Percentiles rank a stretch among this genome's conserved stretches.
These are phyloP conservation scores for Ogataea ganodermae DNA, from an alignment of 805 yeast species.

Conservation along the genomic window DNA sequence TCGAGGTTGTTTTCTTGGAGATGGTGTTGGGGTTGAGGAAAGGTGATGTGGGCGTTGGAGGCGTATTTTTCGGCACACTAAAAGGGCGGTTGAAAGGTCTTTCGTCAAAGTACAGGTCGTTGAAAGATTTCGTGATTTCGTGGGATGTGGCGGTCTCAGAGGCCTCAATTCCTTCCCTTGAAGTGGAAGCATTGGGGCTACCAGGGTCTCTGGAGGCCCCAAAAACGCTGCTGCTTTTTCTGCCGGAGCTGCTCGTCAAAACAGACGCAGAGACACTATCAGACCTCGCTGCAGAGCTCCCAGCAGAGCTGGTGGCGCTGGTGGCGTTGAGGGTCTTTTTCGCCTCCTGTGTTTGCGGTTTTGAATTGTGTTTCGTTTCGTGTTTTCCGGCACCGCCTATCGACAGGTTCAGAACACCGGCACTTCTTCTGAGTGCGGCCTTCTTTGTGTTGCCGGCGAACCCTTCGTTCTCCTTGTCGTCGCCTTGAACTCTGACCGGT, in stretches of 20 bases:
- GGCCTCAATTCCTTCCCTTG: too few species aligned
- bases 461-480: constrained; percentile 19
- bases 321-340: too few species aligned
- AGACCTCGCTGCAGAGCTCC: too few species aligned
- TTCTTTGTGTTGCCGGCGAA: constrained; percentile 25
- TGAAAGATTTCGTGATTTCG: constrained; percentile 38
- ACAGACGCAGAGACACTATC: too few species aligned
- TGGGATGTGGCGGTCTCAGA: too few species aligned
- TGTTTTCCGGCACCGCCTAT: constrained; percentile 8
- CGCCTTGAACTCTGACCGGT: constrained; percentile 16
- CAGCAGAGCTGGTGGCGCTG: too few species aligned
- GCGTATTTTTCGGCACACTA: not conserved
- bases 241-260: too few species aligned
- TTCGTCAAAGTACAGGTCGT: constrained; percentile 33
- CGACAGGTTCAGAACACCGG: constrained; percentile 52
- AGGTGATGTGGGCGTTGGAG: constrained; percentile 28
- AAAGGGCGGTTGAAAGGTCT: constrained; percentile 2
- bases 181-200: too few species aligned
- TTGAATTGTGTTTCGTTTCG: not conserved
- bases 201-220: too few species aligned
- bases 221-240: too few species aligned
- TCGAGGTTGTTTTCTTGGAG: constrained; percentile 24
- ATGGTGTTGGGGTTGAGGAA: constrained; percentile 27
- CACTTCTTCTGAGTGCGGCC: constrained; percentile 49
- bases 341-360: too few species aligned